Evolutionary conservation across 2,329 filamentous ascomycete species (phyloP), one percentile per base, ranked within the genome.

Genomic region (Pseudocercospora fijiensis): DNA sequence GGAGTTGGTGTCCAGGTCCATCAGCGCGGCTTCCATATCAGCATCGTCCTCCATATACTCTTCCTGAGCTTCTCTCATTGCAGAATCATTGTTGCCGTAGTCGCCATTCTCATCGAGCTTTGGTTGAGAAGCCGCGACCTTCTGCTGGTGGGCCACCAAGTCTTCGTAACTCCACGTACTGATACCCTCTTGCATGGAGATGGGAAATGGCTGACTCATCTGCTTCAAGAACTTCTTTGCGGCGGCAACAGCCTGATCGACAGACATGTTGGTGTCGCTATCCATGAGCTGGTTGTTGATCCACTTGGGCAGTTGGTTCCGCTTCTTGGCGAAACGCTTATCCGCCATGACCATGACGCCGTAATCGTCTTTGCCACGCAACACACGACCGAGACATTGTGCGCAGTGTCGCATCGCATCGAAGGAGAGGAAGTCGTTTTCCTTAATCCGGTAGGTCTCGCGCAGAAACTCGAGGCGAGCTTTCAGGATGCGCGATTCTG

Each of bases 261-360:
- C 96, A 73, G 91, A 96, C 65, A 99, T 82, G 71, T 96, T 97
- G 10, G 89, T 88, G 70, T 96, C 92, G 22, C 89, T 88, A 57
- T 96, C 92, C 30, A 90, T 82, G 65, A 99, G 84, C 2, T 90
- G 92, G 74, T 96, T 90, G 67, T 89, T 90, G 74, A 99, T 99
- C 95, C 95, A 99, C 76, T 96, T 96, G 10, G 95, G 95, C 27
- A 99, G 82, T 78, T 99, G 96, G 2, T 78, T 83, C 41, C 92
- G 85, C 79, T 98, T 98, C 80, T 95, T 96, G 75, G 92, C 89
- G 77, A 97, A 99, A 18, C 95, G 87, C 47, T 91, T 88, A 76
- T 99, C 95, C 1, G 96, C 95, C 27, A 99, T 83, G 4, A 99
- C 94, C 95, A 99, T 99, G 81, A 99, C 91, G n/a, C 95, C 95